Evolutionary conservation across 352 stramenopile genomes (phyloP).

Genomic region (Globisporangium recalcitrans): DNA sequence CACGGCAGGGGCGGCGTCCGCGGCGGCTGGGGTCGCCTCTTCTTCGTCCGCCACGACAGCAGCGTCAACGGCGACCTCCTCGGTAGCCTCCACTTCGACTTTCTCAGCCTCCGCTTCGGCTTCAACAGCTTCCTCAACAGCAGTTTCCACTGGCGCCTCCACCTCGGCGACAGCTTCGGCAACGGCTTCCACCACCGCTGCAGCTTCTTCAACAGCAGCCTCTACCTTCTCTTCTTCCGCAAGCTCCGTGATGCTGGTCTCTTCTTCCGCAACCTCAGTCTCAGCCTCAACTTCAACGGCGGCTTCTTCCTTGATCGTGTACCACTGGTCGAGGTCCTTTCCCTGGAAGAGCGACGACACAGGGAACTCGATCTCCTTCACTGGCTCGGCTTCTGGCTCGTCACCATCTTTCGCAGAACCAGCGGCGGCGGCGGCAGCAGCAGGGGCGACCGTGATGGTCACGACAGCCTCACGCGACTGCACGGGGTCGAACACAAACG

Average conservation of each 20-base stretch:
- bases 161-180: constrained; percentile 3
- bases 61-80: constrained; percentile 9
- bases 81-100: constrained; percentile 11
- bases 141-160: constrained; percentile 10
- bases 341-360: constrained; percentile 71
- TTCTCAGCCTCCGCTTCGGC: constrained; percentile 10
- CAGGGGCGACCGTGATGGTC: constrained; percentile 49
- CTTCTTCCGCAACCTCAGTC: constrained; percentile 14
- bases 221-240: constrained; percentile 18
- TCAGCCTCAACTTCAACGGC: not conserved
- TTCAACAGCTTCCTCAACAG: constrained; percentile 7
- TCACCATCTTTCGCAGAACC: constrained; percentile 17
- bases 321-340: constrained; percentile 63
- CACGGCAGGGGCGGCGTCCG: constrained; percentile 16
- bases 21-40: constrained; percentile 12
- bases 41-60: constrained; percentile 5
- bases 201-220: constrained; percentile 6
- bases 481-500: constrained; percentile 79
- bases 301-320: constrained; percentile 42
- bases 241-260: constrained; percentile 13
- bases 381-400: constrained; percentile 45
- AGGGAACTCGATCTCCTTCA: constrained; percentile 79
- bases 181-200: constrained; percentile 3
- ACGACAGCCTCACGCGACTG: constrained; percentile 78
- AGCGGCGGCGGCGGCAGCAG: constrained; percentile 6